Conservation (phyloP, 495 filamentous ascomycete genomes). For the Cercophora sp. region DNA sequence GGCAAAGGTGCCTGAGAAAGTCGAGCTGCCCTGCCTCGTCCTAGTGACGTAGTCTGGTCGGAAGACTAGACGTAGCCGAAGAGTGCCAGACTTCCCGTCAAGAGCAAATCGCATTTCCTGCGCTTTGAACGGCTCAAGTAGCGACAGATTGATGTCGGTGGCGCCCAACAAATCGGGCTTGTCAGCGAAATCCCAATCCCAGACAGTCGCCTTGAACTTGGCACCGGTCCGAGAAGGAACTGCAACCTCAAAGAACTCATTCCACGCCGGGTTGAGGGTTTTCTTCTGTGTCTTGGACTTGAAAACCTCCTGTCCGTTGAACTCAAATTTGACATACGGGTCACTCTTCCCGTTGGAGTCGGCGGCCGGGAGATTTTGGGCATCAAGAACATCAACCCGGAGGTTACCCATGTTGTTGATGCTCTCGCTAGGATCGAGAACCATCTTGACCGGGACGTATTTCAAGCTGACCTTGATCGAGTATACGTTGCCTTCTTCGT, state of each 20-base stretch:
- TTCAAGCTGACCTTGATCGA: conserved; percentile 86
- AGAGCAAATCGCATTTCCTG: conserved; percentile 69
- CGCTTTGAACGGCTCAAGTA: conserved; percentile 77
- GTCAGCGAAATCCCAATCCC: conserved; percentile 93
- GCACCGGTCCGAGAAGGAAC: conserved; percentile 79
- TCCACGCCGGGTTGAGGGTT: conserved; percentile 91
- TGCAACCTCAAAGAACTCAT: conserved; percentile 85
- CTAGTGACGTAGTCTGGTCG: conserved; percentile 87
- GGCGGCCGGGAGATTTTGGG: conserved; percentile 78
- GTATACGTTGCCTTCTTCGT: conserved; percentile 68
- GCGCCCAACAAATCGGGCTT: conserved; percentile 82
- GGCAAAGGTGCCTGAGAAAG: conserved; percentile 89
- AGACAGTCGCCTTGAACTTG: conserved; percentile 79
- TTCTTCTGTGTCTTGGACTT: conserved; percentile 97
- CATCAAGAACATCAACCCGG: conserved; percentile 86
- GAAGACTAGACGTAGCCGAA: conserved; percentile 87
- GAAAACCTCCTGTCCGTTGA: conserved; percentile 80
- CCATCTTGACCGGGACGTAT: conserved; percentile 91
- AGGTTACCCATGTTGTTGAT: conserved; percentile 98
- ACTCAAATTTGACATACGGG: conserved; percentile 89
- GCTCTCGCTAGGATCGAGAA: conserved; percentile 86
- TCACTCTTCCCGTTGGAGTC: conserved; percentile 96
- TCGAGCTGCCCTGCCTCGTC: conserved; percentile 82
- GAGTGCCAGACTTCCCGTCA: conserved; percentile 82
- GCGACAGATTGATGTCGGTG: conserved; percentile 70